These are phyloP conservation scores for Nigrospora sphaerica DNA, from an alignment of 2,329 filamentous ascomycete genomes.

Conservation along the genomic window DNA sequence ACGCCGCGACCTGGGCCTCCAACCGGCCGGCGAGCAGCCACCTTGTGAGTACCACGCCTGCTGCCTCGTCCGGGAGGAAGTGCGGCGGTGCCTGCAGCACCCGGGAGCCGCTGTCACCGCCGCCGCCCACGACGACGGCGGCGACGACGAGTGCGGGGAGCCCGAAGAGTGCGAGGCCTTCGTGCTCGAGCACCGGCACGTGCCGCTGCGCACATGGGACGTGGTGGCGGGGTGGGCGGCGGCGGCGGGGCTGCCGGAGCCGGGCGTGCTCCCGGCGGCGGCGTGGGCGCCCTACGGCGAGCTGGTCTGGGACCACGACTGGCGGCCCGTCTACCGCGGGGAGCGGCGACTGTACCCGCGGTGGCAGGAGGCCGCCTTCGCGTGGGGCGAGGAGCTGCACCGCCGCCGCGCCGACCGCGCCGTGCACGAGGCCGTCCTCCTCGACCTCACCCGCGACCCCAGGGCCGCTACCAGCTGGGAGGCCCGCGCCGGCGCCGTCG, in stretches of 20 bases:
- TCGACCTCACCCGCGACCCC: too few species aligned
- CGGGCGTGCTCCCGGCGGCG: not conserved
- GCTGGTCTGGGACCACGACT: not conserved
- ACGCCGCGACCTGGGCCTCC: not conserved
- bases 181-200: slow-evolving; percentile 12
- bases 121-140: not conserved
- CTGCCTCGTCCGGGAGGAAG: slow-evolving; percentile 5
- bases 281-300: not conserved
- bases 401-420: not conserved
- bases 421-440: not conserved
- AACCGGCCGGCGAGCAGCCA: not conserved
- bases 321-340: not conserved
- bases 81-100: too few species aligned
- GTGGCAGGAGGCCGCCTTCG: not conserved
- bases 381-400: not conserved
- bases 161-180: slow-evolving; percentile 13
- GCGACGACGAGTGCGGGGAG: not conserved
- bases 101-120: not conserved
- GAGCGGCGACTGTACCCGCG: not conserved
- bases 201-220: not conserved
- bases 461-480: too few species aligned
- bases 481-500: too few species aligned
- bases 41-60: slow-evolving; percentile 17
- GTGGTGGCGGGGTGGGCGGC: not conserved
- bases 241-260: not conserved